Evolutionary conservation across 2,329 filamentous ascomycete species (phyloP), one percentile per base, ranked within the genome.

Genomic region (Didymellaceae sp.): DNA sequence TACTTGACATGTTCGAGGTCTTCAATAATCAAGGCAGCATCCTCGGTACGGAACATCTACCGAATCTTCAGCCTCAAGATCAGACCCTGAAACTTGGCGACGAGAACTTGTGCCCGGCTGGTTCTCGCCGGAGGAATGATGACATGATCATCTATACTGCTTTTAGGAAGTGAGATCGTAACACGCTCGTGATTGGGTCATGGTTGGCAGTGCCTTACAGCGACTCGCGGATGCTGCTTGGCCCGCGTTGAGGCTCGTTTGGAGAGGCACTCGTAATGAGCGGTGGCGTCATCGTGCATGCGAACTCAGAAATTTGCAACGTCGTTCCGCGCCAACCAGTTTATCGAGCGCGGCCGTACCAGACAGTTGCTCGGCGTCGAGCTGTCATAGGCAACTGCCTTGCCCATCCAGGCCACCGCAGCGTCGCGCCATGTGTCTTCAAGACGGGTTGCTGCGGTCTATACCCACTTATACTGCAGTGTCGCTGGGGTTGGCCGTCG

Each of bases 271-370:
- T 51, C 44, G 26, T 34, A 55, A 33, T 20, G 18, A 42, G 31
- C 20, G 10, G 13, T 64, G 55, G 58, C 65, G 61, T 68, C 66
- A 69, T 61, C 40, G 45, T 56, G 55, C 59, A 61, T 47, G 48
- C 34, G 18, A 26, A 42, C 41, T 43, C 46, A 49, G 48, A 60
- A 52, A 54, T 65, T 60, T 58, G 57, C 44, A 50, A 49, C 51
- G 51, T 37, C 50, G 55, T 54, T 56, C 58, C 58, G 63, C 60
- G 61, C 47, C 59, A 44, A 56, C 56, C 47, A 25, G n/a, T 13
- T 28, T 53, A 26, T 50, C 58, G 55, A 62, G 61, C 66, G 65
- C 64, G 63, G 65, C 62, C 65, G 66, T 63, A 30, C 39, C 52
- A 58, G 55, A 35, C 43, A 57, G 52, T 59, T 51, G 55, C 44